Conservation (phyloP, 345 rosid species). For the Eucalyptus decipiens region DNA sequence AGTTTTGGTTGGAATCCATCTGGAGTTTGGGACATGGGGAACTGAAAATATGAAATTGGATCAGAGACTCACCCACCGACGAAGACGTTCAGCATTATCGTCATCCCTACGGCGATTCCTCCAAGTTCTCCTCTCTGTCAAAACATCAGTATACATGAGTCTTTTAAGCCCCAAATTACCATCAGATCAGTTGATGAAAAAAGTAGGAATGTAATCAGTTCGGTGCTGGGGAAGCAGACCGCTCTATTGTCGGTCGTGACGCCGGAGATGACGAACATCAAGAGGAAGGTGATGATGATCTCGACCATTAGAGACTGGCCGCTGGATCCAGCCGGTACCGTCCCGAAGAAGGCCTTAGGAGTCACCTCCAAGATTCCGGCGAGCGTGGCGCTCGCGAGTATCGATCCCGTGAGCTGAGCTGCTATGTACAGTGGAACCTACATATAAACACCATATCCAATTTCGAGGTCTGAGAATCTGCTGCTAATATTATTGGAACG, state of each 20-base stretch:
- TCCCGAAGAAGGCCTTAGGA: constrained; percentile 40
- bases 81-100: constrained; percentile 39
- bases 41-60: neutral
- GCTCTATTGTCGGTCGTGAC: constrained; percentile 36
- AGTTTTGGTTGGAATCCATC: no score
- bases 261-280: constrained; percentile 63
- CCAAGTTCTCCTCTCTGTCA: constrained; percentile 28
- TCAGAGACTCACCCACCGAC: constrained; percentile 34
- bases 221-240: neutral
- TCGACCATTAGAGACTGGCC: constrained; percentile 36
- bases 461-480: neutral
- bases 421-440: constrained; percentile 43
- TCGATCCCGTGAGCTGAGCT: constrained; percentile 46
- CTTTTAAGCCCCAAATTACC: neutral
- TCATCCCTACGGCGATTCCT: constrained; percentile 57
- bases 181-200: no score
- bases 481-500: neutral
- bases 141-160: neutral
- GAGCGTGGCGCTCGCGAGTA: constrained; percentile 42
- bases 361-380: constrained; percentile 24
- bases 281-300: constrained; percentile 48
- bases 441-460: neutral
- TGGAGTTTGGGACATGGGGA: neutral
- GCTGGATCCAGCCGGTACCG: constrained; percentile 39
- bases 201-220: neutral